Base-by-base conservation (phyloP, 768 basidiomycete species). In the Hygrophoropsis aurantiaca region DNA sequence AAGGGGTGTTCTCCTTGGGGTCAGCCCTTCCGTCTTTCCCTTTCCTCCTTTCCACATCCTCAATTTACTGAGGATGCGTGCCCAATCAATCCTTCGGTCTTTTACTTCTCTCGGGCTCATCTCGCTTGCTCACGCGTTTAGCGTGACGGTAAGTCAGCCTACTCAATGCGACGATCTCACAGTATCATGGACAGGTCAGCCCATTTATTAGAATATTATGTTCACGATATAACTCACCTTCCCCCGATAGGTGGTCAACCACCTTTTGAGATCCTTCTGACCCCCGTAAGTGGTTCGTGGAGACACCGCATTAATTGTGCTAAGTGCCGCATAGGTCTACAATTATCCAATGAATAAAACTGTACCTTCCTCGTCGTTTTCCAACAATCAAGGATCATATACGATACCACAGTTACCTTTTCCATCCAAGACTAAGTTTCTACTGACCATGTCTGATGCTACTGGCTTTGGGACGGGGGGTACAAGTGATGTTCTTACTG, bases 401-500 rank as follows among this genome's bases (percentile, higher is more conserved):
- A 65, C 73, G 11, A 58, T 74, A 24, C 37, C 65, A 0, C 72
- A 70, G 48, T 52, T 88, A 11, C 70, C 73, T 3, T 64, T 82
- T 38, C 24, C 59, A 11, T 56, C 68, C 8, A 65, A 56, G 23
- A 58, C 70, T 15, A 61, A 68, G 44, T 68, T 87, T 40, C 41
- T 87, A 11, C 48, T 84, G 16, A 74, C 79, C 27, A 85, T 90
- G 83, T 89, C 84, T 21, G 88, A 90, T 58, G 71, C 80, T 15
- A 77, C 76, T 21, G 86, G 85, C 1, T 87, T 84, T 58, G 85
- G 69, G 35, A 70, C 81, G 9, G 88, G 87, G 4, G 88, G 85
- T 19, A 70, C 72, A 20, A 75, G 79, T 9, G 46, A 63, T 36
- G 40, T 85, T 5, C 53, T 83, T 33, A 72, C 68, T 1, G 79